Conservation (phyloP, 208 protist species). For the Phytomonas serpens region DNA sequence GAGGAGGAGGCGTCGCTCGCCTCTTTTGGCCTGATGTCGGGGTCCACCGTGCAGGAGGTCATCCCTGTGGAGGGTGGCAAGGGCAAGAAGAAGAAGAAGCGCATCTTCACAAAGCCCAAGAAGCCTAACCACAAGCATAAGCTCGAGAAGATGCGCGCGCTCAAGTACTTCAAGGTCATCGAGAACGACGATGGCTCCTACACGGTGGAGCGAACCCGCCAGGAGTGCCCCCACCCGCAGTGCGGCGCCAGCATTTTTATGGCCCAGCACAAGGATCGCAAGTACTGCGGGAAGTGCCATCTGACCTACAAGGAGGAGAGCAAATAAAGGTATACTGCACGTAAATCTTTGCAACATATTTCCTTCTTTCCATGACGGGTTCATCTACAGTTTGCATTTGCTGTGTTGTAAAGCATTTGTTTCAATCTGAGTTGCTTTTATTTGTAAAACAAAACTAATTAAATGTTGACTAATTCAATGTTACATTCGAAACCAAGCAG, state of each 20-base stretch:
- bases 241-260: slow-evolving; percentile 99
- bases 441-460: background rate
- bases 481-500: background rate
- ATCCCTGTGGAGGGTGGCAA: slow-evolving; percentile 88
- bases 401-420: background rate
- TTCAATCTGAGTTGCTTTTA: slow-evolving; percentile 5
- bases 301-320: slow-evolving; percentile 87
- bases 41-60: slow-evolving; percentile 87
- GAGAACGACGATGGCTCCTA: slow-evolving; percentile 94
- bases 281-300: slow-evolving; percentile 99
- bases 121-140: slow-evolving; percentile 98
- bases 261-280: slow-evolving; percentile 97
- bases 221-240: slow-evolving; percentile 92
- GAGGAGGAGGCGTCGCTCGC: slow-evolving; percentile 38
- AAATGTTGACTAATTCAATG: background rate
- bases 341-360: slow-evolving; percentile 5
- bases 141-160: slow-evolving; percentile 98
- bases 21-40: background rate
- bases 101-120: slow-evolving; percentile 99
- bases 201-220: slow-evolving; percentile 93
- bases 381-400: slow-evolving; percentile 5
- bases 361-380: background rate
- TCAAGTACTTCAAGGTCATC: slow-evolving; percentile 99
- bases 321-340: slow-evolving; percentile 21
- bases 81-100: slow-evolving; percentile 99